Percentiles rank a stretch among this genome's conserved stretches.
Evolutionary conservation across 352 stramenopile genomes (phyloP).

Genomic region (Phytophthora cryptogea): DNA sequence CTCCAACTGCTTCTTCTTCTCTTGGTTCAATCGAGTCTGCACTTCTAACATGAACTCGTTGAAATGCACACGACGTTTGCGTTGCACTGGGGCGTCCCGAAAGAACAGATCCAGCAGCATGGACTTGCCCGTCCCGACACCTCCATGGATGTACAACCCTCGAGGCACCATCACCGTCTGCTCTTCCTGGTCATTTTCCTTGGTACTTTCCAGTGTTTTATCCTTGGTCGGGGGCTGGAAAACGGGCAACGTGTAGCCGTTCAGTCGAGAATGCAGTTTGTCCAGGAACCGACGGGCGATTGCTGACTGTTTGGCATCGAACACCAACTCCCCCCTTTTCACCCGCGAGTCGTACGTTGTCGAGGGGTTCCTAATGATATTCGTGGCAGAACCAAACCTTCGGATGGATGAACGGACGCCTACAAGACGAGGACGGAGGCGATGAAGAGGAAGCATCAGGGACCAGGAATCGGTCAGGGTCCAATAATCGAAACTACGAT

Average conservation of each 20-base stretch:
- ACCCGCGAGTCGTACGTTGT: conserved; percentile 37
- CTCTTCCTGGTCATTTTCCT: background rate
- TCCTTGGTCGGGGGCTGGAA: conserved; percentile 11
- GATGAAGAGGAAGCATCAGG: conserved; percentile 12
- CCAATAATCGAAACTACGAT: background rate
- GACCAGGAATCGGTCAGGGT: background rate
- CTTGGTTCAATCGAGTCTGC: conserved; percentile 89
- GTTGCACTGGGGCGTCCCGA: conserved; percentile 47
- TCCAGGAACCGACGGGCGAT: conserved; percentile 54
- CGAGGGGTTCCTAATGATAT: conserved; percentile 32
- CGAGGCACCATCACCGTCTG: conserved; percentile 59
- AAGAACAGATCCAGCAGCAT: conserved; percentile 98
- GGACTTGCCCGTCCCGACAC: conserved; percentile 96
- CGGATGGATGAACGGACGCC: conserved; percentile 7
- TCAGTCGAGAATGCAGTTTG: conserved; percentile 59
- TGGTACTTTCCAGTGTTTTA: background rate
- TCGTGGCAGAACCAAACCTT: conserved; percentile 11
- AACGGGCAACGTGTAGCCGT: conserved; percentile 55
- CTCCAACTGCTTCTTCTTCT: conserved; percentile 90
- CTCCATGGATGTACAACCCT: conserved; percentile 95
- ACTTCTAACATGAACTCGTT: conserved; percentile 98
- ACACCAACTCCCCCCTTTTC: conserved; percentile 25
- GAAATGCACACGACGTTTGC: conserved; percentile 95
- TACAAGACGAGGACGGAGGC: conserved; percentile 11
- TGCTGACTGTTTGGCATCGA: conserved; percentile 36